Percentiles rank a stretch among this genome's conserved stretches.
Evolutionary conservation across 2,329 filamentous ascomycete genomes (phyloP).

Genomic region (Stachybotrys chartarum): DNA sequence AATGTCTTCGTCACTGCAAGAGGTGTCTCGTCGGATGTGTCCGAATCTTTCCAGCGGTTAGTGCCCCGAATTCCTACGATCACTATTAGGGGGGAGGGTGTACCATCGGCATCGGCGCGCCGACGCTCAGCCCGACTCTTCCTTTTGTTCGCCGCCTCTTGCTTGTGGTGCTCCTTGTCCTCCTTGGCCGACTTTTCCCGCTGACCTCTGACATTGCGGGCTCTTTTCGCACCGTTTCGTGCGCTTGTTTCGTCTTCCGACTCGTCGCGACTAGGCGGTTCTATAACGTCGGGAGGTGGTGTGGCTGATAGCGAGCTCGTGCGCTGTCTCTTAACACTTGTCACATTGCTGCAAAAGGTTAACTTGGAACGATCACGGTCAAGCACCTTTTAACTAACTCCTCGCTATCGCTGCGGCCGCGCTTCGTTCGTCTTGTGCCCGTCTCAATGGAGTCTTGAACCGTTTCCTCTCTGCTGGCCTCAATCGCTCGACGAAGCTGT

Average conservation of each 20-base stretch:
- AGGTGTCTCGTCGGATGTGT: conserved; percentile 61
- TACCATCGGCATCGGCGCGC: conserved; percentile 37
- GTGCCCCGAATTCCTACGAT: not conserved
- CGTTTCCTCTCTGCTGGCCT: conserved; percentile 85
- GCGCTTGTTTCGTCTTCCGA: conserved; percentile 62
- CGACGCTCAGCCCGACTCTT: conserved; percentile 77
- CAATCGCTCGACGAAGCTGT: conserved; percentile 78
- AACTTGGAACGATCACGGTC: conserved; percentile 4
- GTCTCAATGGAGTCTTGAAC: conserved; percentile 42
- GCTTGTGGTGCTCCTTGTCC: conserved; percentile 66
- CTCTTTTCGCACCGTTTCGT: conserved; percentile 51
- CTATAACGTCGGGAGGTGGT: conserved; percentile 37
- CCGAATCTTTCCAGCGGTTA: conserved; percentile 49
- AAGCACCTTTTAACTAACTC: conserved; percentile 56
- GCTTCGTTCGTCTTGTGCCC: conserved; percentile 63
- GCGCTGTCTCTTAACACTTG: conserved; percentile 71
- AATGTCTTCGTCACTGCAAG: conserved; percentile 30
- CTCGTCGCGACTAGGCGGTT: conserved; percentile 49
- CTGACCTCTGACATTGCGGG: conserved; percentile 52
- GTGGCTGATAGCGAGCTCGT: conserved; percentile 71
- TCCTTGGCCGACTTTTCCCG: conserved; percentile 60
- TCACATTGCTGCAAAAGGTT: conserved; percentile 51
- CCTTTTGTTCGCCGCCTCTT: conserved; percentile 70
- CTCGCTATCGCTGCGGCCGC: conserved; percentile 85
- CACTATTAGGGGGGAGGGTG: not conserved